Conservation (phyloP, 441 rosid species). For the Arabidopsis lyrata region DNA sequence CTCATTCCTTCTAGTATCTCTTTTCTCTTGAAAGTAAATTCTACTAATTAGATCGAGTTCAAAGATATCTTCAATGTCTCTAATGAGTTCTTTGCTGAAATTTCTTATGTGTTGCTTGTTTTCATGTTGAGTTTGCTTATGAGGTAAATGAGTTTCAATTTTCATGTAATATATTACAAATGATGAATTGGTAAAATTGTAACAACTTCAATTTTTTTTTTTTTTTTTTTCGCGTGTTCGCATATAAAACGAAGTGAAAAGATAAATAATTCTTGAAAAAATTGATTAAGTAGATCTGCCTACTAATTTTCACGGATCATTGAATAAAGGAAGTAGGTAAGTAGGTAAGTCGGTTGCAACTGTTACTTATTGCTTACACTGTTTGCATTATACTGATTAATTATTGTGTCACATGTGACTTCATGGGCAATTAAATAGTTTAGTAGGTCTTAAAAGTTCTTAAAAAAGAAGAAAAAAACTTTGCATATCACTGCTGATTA, state of each 20-base stretch:
- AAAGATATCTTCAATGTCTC: slow-evolving; percentile 14
- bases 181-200: slow-evolving; percentile 13
- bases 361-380: slow-evolving; percentile 26
- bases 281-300: not conserved
- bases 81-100: slow-evolving; percentile 10
- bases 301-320: not conserved
- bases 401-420: slow-evolving; percentile 27
- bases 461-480: slow-evolving; percentile 2
- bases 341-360: slow-evolving; percentile 37
- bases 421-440: slow-evolving; percentile 38
- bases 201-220: not conserved
- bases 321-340: slow-evolving; percentile 25
- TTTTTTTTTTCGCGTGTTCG: not conserved
- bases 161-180: slow-evolving; percentile 24
- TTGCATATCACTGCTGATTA: not conserved
- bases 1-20: not conserved
- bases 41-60: slow-evolving; percentile 7
- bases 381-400: slow-evolving; percentile 24
- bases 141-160: slow-evolving; percentile 21
- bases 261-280: not conserved
- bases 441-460: slow-evolving; percentile 36
- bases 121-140: slow-evolving; percentile 7
- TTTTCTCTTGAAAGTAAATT: slow-evolving; percentile 25
- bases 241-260: not conserved
- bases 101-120: not conserved